phyloP scores from a whole-genome alignment of 371 early-diverging fungal species.

The Umbelopsis sp. region DNA sequence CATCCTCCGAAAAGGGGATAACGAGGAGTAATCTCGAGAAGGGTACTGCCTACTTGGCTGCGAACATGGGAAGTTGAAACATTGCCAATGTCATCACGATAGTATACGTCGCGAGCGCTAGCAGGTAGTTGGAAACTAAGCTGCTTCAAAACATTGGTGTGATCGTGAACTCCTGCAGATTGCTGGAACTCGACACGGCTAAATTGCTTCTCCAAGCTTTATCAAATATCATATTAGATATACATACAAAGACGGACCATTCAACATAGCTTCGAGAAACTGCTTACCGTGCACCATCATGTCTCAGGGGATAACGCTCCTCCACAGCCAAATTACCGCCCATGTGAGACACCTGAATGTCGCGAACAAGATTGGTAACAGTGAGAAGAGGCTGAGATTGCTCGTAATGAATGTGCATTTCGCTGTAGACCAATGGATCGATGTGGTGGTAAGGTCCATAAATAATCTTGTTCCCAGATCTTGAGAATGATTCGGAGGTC shows the following conservation, averaged over 20 bases:
- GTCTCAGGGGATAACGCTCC: slow-evolving; percentile 82
- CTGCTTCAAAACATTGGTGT: slow-evolving; percentile 63
- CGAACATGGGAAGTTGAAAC: slow-evolving; percentile 89
- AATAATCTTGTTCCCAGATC: slow-evolving; percentile 59
- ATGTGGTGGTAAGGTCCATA: slow-evolving; percentile 79
- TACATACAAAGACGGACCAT: not conserved
- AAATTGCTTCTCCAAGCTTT: slow-evolving; percentile 75
- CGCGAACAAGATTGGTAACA: slow-evolving; percentile 65
- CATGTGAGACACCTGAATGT: slow-evolving; percentile 89
- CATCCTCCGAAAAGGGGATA: slow-evolving; percentile 96
- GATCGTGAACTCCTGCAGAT: slow-evolving; percentile 45
- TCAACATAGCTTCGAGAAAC: not conserved
- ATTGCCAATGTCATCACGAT: slow-evolving; percentile 94
- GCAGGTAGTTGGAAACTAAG: slow-evolving; percentile 66
- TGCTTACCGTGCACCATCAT: slow-evolving; percentile 80
- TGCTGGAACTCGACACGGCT: slow-evolving; percentile 73
- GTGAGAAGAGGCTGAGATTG: slow-evolving; percentile 68
- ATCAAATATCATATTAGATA: not conserved
- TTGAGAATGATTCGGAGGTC: slow-evolving; percentile 29
- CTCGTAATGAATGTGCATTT: slow-evolving; percentile 62
- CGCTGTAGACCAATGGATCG: slow-evolving; percentile 53
- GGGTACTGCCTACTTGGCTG: slow-evolving; percentile 44
- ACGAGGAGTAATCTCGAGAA: slow-evolving; percentile 81
- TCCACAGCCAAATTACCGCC: slow-evolving; percentile 80
- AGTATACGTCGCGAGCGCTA: slow-evolving; percentile 78